These are phyloP conservation scores for Saccharomyces pastorianus DNA, from an alignment of 1,139 yeast genomes.

Conservation along the genomic window DNA sequence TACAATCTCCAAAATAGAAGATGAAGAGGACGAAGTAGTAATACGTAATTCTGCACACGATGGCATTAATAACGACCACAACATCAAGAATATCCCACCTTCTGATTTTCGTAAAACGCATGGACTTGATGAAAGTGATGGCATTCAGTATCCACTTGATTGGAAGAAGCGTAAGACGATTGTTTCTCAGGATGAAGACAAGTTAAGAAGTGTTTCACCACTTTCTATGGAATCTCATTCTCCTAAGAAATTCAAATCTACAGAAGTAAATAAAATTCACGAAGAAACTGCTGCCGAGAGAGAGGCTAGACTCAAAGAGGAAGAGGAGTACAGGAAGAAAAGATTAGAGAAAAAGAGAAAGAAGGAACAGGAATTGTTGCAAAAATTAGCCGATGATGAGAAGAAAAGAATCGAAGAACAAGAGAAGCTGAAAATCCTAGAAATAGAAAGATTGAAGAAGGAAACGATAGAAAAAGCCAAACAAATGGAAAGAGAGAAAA, in stretches of 20 bases:
- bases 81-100: background rate
- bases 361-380: slow-evolving; percentile 32
- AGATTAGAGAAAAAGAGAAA: slow-evolving; percentile 29
- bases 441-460: slow-evolving; percentile 36
- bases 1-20: slow-evolving; percentile 1
- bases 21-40: background rate
- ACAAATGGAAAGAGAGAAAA: slow-evolving; percentile 34
- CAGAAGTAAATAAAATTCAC: background rate
- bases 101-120: background rate
- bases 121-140: background rate
- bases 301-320: slow-evolving; percentile 26
- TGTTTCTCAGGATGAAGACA: background rate
- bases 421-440: slow-evolving; percentile 35
- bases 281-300: slow-evolving; percentile 33
- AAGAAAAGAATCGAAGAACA: slow-evolving; percentile 26
- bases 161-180: background rate
- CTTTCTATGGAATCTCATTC: background rate
- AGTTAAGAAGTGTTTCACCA: background rate
- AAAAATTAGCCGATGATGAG: slow-evolving; percentile 31
- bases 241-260: background rate
- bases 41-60: slow-evolving; percentile 1
- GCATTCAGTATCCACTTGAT: background rate
- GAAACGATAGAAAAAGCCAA: slow-evolving; percentile 33
- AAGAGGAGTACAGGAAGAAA: slow-evolving; percentile 30
- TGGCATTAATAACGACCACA: background rate